Evolutionary conservation across 352 stramenopile species (phyloP).

Genomic region (Phytophthora macrochlamydospora): DNA sequence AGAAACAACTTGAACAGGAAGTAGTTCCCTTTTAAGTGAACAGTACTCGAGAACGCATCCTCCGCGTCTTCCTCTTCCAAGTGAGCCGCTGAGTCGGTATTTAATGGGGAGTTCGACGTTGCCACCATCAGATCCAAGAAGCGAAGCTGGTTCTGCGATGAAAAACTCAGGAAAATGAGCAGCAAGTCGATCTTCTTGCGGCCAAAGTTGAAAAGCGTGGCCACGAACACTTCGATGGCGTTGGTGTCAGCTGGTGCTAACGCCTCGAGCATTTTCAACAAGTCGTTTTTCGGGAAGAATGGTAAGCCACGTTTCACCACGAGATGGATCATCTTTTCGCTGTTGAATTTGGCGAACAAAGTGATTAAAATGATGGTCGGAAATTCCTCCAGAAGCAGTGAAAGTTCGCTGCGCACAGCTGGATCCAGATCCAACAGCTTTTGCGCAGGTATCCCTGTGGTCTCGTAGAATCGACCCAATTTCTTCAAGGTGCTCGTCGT

Average conservation of each 20-base stretch:
- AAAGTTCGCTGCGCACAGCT: conserved; percentile 28
- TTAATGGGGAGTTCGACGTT: conserved; percentile 21
- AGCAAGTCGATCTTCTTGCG: conserved; percentile 38
- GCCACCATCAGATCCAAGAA: conserved; percentile 41
- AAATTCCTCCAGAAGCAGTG: conserved; percentile 52
- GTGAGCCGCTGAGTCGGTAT: not conserved
- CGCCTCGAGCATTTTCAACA: conserved; percentile 55
- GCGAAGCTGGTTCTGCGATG: conserved; percentile 35
- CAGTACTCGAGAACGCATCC: conserved; percentile 8
- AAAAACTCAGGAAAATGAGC: conserved; percentile 50
- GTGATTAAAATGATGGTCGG: conserved; percentile 55
- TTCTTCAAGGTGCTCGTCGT: conserved; percentile 48
- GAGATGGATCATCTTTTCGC: conserved; percentile 39
- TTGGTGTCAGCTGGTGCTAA: conserved; percentile 34
- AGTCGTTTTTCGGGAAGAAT: conserved; percentile 47
- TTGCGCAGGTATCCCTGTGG: conserved; percentile 35
- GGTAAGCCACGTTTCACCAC: conserved; percentile 39
- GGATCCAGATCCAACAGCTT: conserved; percentile 52
- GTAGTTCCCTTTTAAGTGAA: conserved; percentile 3
- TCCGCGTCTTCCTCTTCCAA: conserved; percentile 16
- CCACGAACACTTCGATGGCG: conserved; percentile 47
- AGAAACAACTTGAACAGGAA: conserved; percentile 62
- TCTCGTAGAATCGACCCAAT: conserved; percentile 62
- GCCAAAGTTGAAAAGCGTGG: conserved; percentile 40
- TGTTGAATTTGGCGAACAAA: conserved; percentile 61